These are phyloP conservation scores for Phialophora verrucosa DNA, from an alignment of 2,329 filamentous ascomycete genomes.

Conservation along the genomic window DNA sequence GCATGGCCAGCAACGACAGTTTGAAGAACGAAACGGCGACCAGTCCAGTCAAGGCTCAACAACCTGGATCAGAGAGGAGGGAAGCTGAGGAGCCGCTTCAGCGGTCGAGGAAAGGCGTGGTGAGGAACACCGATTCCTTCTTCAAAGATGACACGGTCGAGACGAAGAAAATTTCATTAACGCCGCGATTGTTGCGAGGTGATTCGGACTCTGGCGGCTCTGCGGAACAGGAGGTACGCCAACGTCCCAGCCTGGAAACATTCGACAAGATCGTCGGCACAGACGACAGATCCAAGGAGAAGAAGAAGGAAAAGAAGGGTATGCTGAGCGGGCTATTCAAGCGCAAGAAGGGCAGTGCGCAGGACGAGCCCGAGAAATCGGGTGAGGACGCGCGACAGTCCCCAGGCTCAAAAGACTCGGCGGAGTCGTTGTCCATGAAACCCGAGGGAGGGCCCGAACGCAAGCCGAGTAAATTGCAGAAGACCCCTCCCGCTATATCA, in stretches of 20 bases:
- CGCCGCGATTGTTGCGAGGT: slow-evolving; percentile 87
- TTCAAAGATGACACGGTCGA: slow-evolving; percentile 95
- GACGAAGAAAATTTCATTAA: slow-evolving; percentile 96
- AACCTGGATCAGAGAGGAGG: slow-evolving; percentile 53
- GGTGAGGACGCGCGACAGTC: slow-evolving; percentile 63
- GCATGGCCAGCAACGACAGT: slow-evolving; percentile 35
- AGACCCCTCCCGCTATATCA: slow-evolving; percentile 59
- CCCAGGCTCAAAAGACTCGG: slow-evolving; percentile 52
- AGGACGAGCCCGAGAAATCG: slow-evolving; percentile 62
- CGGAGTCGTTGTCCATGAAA: slow-evolving; percentile 48
- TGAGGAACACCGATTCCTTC: slow-evolving; percentile 93
- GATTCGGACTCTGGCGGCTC: slow-evolving; percentile 81
- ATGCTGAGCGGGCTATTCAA: slow-evolving; percentile 75
- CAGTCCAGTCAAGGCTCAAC: slow-evolving; percentile 39
- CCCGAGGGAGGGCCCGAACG: slow-evolving; percentile 57
- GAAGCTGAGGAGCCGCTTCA: slow-evolving; percentile 55
- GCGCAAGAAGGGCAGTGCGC: slow-evolving; percentile 60
- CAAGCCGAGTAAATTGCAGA: slow-evolving; percentile 72
- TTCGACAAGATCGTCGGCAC: slow-evolving; percentile 69
- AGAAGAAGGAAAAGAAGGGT: slow-evolving; percentile 74
- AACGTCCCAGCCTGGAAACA: slow-evolving; percentile 74
- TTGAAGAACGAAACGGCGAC: slow-evolving; percentile 39
- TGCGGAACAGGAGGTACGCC: slow-evolving; percentile 74
- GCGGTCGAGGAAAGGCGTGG: slow-evolving; percentile 80
- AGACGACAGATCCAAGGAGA: slow-evolving; percentile 70